phyloP scores from a whole-genome alignment of 2,329 filamentous ascomycete genomes.

The Fusarium sambucinum region DNA sequence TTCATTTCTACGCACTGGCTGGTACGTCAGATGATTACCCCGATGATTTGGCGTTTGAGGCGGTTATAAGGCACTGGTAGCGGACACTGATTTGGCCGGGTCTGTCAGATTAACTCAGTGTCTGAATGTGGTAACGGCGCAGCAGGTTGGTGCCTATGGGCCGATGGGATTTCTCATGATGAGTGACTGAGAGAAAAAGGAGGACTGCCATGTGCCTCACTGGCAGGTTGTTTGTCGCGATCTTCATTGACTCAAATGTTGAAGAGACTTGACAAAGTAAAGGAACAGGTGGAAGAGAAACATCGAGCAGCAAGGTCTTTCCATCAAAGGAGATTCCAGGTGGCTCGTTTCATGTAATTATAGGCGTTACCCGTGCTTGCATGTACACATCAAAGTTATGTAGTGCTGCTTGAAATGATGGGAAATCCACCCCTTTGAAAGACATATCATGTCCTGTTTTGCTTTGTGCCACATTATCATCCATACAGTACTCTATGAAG shows the following conservation, averaged over 20 bases:
- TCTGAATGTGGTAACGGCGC: conserved; percentile 27
- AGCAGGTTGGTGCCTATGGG: conserved; percentile 26
- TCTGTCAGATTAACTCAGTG: conserved; percentile 16
- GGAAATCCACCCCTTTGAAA: conserved; percentile 31
- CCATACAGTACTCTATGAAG: neutral
- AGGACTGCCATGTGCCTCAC: neutral
- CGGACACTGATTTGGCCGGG: conserved; percentile 26
- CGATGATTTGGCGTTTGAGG: conserved; percentile 46
- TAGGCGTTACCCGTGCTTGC: conserved; percentile 33
- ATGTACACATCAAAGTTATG: conserved; percentile 31
- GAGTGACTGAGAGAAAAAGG: conserved; percentile 23
- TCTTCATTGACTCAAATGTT: neutral
- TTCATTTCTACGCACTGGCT: conserved; percentile 47
- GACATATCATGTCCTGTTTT: neutral
- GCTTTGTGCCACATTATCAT: neutral
- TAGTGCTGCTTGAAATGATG: conserved; percentile 32
- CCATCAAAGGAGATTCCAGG: conserved; percentile 1
- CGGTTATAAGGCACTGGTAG: conserved; percentile 27
- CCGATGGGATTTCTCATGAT: conserved; percentile 14
- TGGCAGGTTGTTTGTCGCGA: conserved; percentile 5
- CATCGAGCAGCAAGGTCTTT: conserved; percentile 8
- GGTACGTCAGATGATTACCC: conserved; percentile 40
- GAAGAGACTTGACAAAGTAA: conserved; percentile 13
- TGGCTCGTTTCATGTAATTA: conserved; percentile 44
- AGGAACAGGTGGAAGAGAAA: conserved; percentile 18